A percentile compares a stretch with the other conserved stretches of the same genome.
Conservation (phyloP, 257 asterid species). For the Scutellaria minor region DNA sequence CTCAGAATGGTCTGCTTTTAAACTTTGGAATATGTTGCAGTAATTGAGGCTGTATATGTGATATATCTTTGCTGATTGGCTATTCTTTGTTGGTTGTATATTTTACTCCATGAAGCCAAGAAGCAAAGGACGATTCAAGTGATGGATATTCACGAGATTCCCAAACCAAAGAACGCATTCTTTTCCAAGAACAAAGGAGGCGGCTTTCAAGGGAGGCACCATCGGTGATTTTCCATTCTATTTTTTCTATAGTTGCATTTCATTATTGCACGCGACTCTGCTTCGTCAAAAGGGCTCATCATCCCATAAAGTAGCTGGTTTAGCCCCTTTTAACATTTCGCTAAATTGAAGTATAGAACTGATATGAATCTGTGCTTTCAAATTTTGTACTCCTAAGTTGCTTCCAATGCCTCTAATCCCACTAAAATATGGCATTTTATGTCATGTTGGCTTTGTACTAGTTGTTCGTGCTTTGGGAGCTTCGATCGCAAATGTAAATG, state of each 20-base stretch:
- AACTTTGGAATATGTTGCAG: slow-evolving; percentile 32
- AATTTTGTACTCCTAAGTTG: slow-evolving; percentile 26
- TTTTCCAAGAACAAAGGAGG: slow-evolving; percentile 85
- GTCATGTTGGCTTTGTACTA: background rate
- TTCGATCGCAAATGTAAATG: too few relatives aligned
- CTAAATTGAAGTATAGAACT: slow-evolving; percentile 37
- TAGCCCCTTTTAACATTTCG: slow-evolving; percentile 27
- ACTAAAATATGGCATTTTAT: slow-evolving; percentile 4
- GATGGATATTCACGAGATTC: slow-evolving; percentile 96
- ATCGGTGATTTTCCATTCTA: slow-evolving; percentile 55
- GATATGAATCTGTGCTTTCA: slow-evolving; percentile 25
- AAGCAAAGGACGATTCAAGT: slow-evolving; percentile 94
- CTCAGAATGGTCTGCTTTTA: slow-evolving; percentile 75
- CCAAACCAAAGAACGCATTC: slow-evolving; percentile 84
- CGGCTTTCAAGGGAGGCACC: slow-evolving; percentile 86
- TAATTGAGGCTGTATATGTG: background rate
- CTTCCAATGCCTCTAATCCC: slow-evolving; percentile 4
- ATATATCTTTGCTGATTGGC: slow-evolving; percentile 32
- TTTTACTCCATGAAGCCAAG: slow-evolving; percentile 71
- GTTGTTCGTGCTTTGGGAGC: too few relatives aligned
- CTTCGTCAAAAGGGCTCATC: background rate
- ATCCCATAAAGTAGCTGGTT: slow-evolving; percentile 37
- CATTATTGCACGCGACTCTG: slow-evolving; percentile 22
- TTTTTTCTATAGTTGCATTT: slow-evolving; percentile 17
- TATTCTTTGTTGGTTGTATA: slow-evolving; percentile 36